Evolutionary conservation across 2,329 filamentous ascomycete genomes (phyloP).

Genomic region (Lasiodiplodia theobromae): DNA sequence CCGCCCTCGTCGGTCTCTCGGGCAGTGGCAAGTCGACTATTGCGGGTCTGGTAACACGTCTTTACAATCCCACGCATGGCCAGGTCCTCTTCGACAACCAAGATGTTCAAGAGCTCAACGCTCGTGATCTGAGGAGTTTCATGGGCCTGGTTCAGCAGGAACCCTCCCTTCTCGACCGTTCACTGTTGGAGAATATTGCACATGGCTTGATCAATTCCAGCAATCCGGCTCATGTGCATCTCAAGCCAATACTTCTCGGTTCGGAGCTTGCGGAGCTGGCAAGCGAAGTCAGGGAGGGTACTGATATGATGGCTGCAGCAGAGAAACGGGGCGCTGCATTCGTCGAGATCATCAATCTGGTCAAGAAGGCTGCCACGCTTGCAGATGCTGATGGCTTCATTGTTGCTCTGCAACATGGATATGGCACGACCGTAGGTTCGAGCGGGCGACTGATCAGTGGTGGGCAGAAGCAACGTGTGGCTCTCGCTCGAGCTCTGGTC

Average conservation of each 20-base stretch:
- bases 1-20: conserved; percentile 41
- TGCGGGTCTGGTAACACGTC: conserved; percentile 46
- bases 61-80: conserved; percentile 49
- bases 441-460: conserved; percentile 64
- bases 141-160: conserved; percentile 59
- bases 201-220: conserved; percentile 55
- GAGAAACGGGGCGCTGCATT: conserved; percentile 53
- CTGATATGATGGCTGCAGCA: conserved; percentile 56
- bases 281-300: conserved; percentile 59
- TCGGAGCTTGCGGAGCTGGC: conserved; percentile 60
- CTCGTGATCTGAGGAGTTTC: conserved; percentile 44
- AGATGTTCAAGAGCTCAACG: conserved; percentile 47
- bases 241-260: conserved; percentile 58
- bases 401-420: conserved; percentile 57
- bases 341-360: conserved; percentile 60
- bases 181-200: conserved; percentile 62
- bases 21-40: conserved; percentile 55
- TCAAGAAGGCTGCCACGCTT: conserved; percentile 59
- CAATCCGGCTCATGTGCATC: conserved; percentile 41
- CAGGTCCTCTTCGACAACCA: conserved; percentile 47
- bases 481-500: conserved; percentile 64
- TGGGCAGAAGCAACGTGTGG: conserved; percentile 65
- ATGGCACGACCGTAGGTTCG: conserved; percentile 59
- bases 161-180: conserved; percentile 58
- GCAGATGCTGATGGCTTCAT: conserved; percentile 68